phyloP scores from a whole-genome alignment of 176 grass and related monocot species.

The Elaeis guineensis region DNA sequence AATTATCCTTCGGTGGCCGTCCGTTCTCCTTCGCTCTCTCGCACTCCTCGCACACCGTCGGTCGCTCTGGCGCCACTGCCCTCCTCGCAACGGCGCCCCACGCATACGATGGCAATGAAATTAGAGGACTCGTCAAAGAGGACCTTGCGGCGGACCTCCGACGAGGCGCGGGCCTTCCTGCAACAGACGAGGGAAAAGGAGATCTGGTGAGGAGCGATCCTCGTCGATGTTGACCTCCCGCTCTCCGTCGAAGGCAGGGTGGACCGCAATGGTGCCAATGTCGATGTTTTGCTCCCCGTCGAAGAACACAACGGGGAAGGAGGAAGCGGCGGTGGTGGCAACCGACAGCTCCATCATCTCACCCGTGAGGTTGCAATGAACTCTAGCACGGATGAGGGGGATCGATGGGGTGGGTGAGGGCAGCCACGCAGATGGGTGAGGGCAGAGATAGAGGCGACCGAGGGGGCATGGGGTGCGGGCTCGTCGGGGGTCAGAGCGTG shows the following conservation, averaged over 20 bases:
- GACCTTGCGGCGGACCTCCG: conserved; percentile 30
- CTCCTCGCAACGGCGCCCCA: conserved; percentile 3
- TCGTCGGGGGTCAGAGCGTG: no score
- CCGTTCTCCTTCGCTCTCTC: conserved; percentile 43
- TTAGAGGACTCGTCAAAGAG: conserved; percentile 54
- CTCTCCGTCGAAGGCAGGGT: conserved; percentile 33
- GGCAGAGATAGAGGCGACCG: no score
- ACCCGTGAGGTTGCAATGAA: neutral
- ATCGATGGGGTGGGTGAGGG: no score
- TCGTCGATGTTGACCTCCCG: no score
- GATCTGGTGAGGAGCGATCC: conserved; percentile 61
- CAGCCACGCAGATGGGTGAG: no score
- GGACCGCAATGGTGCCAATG: conserved; percentile 47
- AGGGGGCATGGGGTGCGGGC: no score
- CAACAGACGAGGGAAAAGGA: conserved; percentile 34
- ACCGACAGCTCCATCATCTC: conserved; percentile 30
- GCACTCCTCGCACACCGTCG: conserved; percentile 49
- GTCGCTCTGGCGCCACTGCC: neutral
- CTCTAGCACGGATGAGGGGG: no score
- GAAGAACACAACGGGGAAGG: conserved; percentile 49
- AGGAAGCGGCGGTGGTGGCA: neutral
- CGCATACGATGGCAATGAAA: conserved; percentile 40
- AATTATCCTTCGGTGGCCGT: conserved; percentile 29
- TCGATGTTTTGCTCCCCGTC: conserved; percentile 56
- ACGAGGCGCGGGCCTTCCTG: conserved; percentile 6